Base-by-base conservation (phyloP, 495 filamentous ascomycete genomes). In the Hyaloscypha hepaticicola region DNA sequence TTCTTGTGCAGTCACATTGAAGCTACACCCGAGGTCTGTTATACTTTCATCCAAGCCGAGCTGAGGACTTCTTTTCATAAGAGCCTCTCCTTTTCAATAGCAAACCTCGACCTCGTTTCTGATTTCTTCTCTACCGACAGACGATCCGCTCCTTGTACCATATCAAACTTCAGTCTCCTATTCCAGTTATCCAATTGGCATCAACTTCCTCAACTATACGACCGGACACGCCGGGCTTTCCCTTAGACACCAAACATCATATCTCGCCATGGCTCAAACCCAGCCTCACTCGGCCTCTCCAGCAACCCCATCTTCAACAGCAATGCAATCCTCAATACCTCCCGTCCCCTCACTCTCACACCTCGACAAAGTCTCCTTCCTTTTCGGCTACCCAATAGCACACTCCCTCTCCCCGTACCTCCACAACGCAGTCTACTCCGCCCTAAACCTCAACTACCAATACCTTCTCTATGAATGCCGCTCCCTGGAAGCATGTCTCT, bases 361-460 rank as follows among this genome's bases (percentile, higher is more conserved):
- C 16, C 77, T 82, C 19, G 78, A 81, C 52, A 72, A 73, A 4
- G 77, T 84, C 65, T 76, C 76, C 66, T 86, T 81, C 63, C 79
- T 86, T 38, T 86, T 86, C 61, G 83, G 85, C 58, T 73, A 79
- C 56, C 77, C 78, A 33, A 74, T 82, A 21, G 66, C 85, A 8
- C 88, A 90, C 70, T 90, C 87, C n/a, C 78, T 90, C 72, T 89
- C 87, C 12, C 89, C 89, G 0, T 80, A 87, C 21, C 80, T 92
- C 12, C 89, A 91, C 73, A 75, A 83, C 66, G 84, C 86, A 34
- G 79, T 90, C 61, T 92, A 87, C 79, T 72, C 77, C 38, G 70
- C 75, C 5, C 74, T 89, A 9, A 77, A 77, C 50, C 80, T 88
- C 58, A 82, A 83, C 66, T 90, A 87, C 83, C 79, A 75, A 48